A percentile compares a stretch with the other conserved stretches of the same genome.
Evolutionary conservation across 2,329 filamentous ascomycete genomes (phyloP).

Genomic region (Aspergillus phoenicis): DNA sequence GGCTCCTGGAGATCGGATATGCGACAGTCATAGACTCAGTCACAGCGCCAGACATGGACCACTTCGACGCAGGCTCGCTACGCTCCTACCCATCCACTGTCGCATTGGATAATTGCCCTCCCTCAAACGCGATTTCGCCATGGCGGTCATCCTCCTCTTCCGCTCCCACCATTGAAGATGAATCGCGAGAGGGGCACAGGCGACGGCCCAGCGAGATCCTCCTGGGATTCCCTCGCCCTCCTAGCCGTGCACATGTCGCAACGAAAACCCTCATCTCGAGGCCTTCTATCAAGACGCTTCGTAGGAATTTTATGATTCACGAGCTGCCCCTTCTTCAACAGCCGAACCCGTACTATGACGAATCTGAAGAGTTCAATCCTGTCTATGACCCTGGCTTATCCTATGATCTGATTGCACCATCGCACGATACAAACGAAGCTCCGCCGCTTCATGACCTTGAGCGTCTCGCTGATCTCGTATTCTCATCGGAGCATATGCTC

Average conservation of each 20-base stretch:
- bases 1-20: not conserved
- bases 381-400: slow-evolving; percentile 37
- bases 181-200: not conserved
- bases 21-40: not conserved
- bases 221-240: slow-evolving; percentile 29
- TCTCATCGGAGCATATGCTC: slow-evolving; percentile 66
- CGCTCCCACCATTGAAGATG: not conserved
- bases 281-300: slow-evolving; percentile 31
- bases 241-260: slow-evolving; percentile 16
- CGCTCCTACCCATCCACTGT: slow-evolving; percentile 15
- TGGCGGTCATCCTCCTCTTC: not conserved
- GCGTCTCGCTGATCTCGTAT: slow-evolving; percentile 64
- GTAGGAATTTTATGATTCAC: slow-evolving; percentile 29
- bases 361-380: slow-evolving; percentile 31
- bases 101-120: slow-evolving; percentile 10
- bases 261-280: slow-evolving; percentile 20
- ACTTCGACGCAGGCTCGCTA: slow-evolving; percentile 13
- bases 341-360: slow-evolving; percentile 27
- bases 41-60: slow-evolving; percentile 4
- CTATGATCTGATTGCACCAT: slow-evolving; percentile 40
- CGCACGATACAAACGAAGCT: slow-evolving; percentile 24
- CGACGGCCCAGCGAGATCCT: slow-evolving; percentile 21
- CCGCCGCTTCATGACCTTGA: slow-evolving; percentile 58
- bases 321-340: slow-evolving; percentile 34
- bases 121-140: not conserved